Base-by-base conservation (phyloP, 1,139 yeast genomes). In the Kurtzmaniella quercitrusa region DNA sequence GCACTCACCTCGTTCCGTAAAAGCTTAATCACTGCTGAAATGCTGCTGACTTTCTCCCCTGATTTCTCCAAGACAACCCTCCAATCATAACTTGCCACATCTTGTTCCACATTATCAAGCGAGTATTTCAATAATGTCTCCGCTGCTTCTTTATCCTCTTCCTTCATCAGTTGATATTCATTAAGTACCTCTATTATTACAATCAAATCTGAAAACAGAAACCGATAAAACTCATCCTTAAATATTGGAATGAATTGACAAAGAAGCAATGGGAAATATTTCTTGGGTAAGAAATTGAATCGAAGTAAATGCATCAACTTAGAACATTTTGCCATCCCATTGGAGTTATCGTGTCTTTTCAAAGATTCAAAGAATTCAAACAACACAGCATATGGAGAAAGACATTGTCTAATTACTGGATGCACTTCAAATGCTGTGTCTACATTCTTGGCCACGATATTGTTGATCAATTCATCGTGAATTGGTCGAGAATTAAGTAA, bases 371-470 rank as follows among this genome's bases (percentile, higher is more conserved):
- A 75, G 51, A 73, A 81, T 48, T 75, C 78, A 44, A 66, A 70
- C 40, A 85, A 63, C 0, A 85, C 83, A 0, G 88, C 91, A 57
- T 83, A 84, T 25, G 94, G 94, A 0, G 93, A 69, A 41, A 85
- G 62, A 39, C 85, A 75, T 59, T 85, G 90, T 50, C 80, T 77
- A 48, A 85, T 74, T 1, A 78, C 68, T 1, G 86, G 81, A 31
- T 83, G 75, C 5, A 75, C 56, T 7, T 63, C 63, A 38, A 76
- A 62, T 5, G 60, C 59, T 3, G 56, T 50, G 39, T 60, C 66
- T 1, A 67, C 65, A n/a, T 63, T 51, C 40, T 70, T 71, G 39
- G 64, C 62, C n/a, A 80, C 75, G 34, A 79, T 68, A 41, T 79
- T 71, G 51, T 77, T 77, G 25, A 82, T 72, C 34, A 80, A 63